Base-by-base conservation (phyloP, 768 basidiomycete genomes). In the Russula dissimulans region DNA sequence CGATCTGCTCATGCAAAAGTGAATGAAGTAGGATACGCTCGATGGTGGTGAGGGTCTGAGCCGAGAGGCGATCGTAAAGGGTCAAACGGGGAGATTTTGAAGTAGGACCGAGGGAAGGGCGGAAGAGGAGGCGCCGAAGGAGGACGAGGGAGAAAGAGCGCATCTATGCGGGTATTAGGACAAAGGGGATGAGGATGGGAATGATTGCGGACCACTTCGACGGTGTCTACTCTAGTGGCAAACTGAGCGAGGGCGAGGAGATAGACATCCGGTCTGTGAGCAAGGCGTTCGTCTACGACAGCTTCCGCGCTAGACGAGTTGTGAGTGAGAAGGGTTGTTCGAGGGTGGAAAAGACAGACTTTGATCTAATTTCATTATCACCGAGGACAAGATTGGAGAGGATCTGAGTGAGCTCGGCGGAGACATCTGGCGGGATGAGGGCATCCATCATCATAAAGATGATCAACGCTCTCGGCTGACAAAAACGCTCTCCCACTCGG, bases 61-160 rank as follows among this genome's bases (percentile, higher is more conserved):
- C 71, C 2, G 87, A 83, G 42, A 92, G 80, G 52, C 85, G 85
- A 72, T 92, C 90, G 67, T 90, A 91, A 10, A 91, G 77, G 1
- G 85, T 80, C n/a, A 80, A 70, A n/a, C 78, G 74, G 15, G 74
- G 71, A 8, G 67, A 69, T 65, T 71, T 76, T 48, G 56, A 66
- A 36, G 65, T 66, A 17, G 67, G 74, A 49, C 65, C 72, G 38
- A 70, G 80, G 2, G 81, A 73, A 0, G 84, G 67, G 7, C 89
- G 81, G 71, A 92, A 91, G 34, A 90, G 80, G 4, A 92, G 78
- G 5, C 90, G 82, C 9, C 90, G 83, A 32, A 91, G 79, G 34
- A 91, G 81, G 10, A 92, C 89, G 32, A 91, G 76, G 2, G 89
- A 89, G 72, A 91, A 91, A 0, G 87, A 87, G 32, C 89, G 84